Base-by-base conservation (phyloP, 495 filamentous ascomycete genomes). In the Aspergillus sclerotiicarbonarius region DNA sequence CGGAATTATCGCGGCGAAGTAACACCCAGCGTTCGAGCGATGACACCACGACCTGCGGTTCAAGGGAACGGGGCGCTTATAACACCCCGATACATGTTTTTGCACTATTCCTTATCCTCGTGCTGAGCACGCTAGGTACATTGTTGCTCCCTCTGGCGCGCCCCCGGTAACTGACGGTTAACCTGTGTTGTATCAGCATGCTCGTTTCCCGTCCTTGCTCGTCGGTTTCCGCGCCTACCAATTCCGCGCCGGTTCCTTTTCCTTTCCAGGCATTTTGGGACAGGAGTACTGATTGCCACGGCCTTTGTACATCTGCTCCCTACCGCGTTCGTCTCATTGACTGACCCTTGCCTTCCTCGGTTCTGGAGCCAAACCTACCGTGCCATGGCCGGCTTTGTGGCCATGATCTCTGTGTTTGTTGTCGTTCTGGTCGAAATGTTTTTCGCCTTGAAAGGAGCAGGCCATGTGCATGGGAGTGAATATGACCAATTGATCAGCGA, bases 301-400 rank as follows among this genome's bases (percentile, higher is more conserved):
- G 90, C 90, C 44, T 95, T 95, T 66, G 90, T 94, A 25, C 90
- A 94, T 70, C 69, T 86, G 43, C 87, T 95, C 5, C 90, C 90
- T 10, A 93, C 89, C 3, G 90, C 90, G 32, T 93, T 93, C 67
- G 71, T 81, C 39, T 93, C 90, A 8, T 77, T 95, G 32, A 90
- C 87, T 19, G 87, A 93, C 63, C 84, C 87, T 46, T 95, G 90
- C 67, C 85, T 95, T 1, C 89, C 90, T 31, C 67, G 72, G 18
- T 84, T 87, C 61, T 93, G 89, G 82, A 92, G 82, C 63, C 63
- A 83, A 45, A 79, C 80, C 25, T 95, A 91, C 68, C 82, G 79
- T 21, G 88, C 90, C 18, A 87, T 92, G 73, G 84, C 90, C 12
- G 90, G 90, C 0, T 77, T 90, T 41, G 80, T 94, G 46, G 89